A percentile compares a stretch with the other conserved stretches of the same genome.
These are phyloP conservation scores for Begonia loranthoides DNA, from an alignment of 306 rosid genomes.

Conservation along the genomic window DNA sequence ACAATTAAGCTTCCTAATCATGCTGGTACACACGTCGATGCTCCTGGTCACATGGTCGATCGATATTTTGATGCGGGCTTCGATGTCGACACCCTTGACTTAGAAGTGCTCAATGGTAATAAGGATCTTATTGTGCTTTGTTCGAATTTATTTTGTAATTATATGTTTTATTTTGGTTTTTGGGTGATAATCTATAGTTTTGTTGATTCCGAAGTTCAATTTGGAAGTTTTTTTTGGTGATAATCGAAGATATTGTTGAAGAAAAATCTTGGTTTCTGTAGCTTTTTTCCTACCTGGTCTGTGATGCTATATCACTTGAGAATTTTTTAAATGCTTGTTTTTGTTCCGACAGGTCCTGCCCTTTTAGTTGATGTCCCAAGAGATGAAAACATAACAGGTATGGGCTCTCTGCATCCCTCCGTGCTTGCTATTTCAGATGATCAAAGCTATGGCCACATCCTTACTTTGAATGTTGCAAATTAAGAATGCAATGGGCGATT, in stretches of 20 bases:
- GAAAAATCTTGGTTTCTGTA: too few relatives aligned
- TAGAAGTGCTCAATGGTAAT: conserved; percentile 61
- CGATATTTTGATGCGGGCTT: conserved; percentile 76
- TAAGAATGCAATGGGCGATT: too few relatives aligned
- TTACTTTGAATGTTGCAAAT: too few relatives aligned
- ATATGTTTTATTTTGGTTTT: background rate
- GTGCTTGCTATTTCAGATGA: too few relatives aligned
- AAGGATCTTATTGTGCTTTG: background rate
- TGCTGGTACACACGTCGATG: conserved; percentile 81
- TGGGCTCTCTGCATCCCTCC: conserved; percentile 1
- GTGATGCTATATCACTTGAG: too few relatives aligned
- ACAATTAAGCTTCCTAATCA: conserved; percentile 50
- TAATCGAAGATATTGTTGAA: too few relatives aligned
- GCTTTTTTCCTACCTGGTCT: background rate
- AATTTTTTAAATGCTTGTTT: background rate
- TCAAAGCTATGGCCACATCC: too few relatives aligned
- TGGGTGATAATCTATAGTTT: background rate
- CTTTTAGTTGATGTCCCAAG: conserved; percentile 80
- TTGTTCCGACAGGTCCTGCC: conserved; percentile 45
- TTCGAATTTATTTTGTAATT: background rate
- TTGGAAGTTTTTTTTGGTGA: too few relatives aligned
- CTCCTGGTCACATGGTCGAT: conserved; percentile 71
- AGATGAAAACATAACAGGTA: conserved; percentile 71
- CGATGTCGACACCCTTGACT: conserved; percentile 66
- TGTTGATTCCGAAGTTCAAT: too few relatives aligned